Base-by-base conservation (phyloP, 2,329 filamentous ascomycete species). In the Penicillium decumbens region DNA sequence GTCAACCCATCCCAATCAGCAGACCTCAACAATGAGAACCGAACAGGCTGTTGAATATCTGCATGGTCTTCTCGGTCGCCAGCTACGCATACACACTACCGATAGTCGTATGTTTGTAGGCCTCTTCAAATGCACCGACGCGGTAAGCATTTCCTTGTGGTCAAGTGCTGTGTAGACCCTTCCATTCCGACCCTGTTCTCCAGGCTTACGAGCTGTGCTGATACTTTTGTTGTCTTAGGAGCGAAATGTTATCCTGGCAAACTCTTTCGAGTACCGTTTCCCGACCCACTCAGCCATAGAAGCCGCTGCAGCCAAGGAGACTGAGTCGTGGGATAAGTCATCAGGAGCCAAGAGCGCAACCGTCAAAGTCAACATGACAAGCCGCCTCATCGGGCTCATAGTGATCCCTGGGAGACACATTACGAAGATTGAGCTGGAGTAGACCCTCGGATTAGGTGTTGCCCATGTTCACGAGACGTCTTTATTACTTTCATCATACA, bases 121-220 rank as follows among this genome's bases (percentile, higher is more conserved):
- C 18, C 80, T 84, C 56, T 88, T 98, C 73, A 96, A 95, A 72
- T 98, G 93, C 75, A 96, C 91, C 27, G 93, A 98, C 75, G 83
- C 87, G 51, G 90, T 95, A 74, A 43, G 80, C 42, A 35, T 43
- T 33, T 42, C 15, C 27, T 32, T n/a, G 48, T 51, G 43, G 39
- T 27, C 29, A 41, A 27, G 44, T 23, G 20, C 3, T 30, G 44
- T 41, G 41, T 10, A 40, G 41, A 39, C 15, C 15, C 15, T 12
- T 20, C 18, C 15, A 12, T 23, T 18, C 15, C 33, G 12, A 37
- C 4, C 15, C 8, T 37, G n/a, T 18, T 23, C 15, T 18, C 4
- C 12, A 10, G 24, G 18, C 4, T 18, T 27, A 20, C 6, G 32
- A 38, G 18, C 32, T 38, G 35, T 49, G 38, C 52, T 58, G 48